These are phyloP conservation scores for Penicillium vulpinum DNA, from an alignment of 2,329 filamentous ascomycete species.

Conservation along the genomic window DNA sequence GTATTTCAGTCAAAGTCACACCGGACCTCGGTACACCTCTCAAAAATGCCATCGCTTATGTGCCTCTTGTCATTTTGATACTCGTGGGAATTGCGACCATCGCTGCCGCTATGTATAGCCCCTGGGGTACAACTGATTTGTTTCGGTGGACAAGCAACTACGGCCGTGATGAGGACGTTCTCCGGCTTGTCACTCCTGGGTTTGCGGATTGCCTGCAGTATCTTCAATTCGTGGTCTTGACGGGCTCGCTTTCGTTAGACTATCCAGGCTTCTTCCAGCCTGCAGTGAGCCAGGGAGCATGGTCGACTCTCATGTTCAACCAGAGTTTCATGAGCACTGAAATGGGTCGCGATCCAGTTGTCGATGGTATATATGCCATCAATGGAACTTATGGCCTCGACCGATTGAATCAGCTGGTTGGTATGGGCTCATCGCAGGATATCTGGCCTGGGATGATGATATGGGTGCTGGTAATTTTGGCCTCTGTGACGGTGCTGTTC, in stretches of 20 bases:
- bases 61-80: constrained; percentile 76
- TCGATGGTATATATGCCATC: constrained; percentile 84
- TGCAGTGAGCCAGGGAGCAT: constrained; percentile 79
- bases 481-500: constrained; percentile 64
- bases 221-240: constrained; percentile 87
- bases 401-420: constrained; percentile 74
- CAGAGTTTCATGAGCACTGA: constrained; percentile 76
- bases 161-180: constrained; percentile 85
- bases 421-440: constrained; percentile 73
- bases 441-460: constrained; percentile 94
- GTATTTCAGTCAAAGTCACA: constrained; percentile 78
- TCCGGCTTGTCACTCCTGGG: constrained; percentile 89
- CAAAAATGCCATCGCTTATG: constrained; percentile 67
- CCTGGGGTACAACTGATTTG: constrained; percentile 86
- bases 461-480: constrained; percentile 80
- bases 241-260: constrained; percentile 79
- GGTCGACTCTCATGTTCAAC: constrained; percentile 92
- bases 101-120: constrained; percentile 82
- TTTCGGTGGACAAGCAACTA: constrained; percentile 99
- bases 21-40: constrained; percentile 74
- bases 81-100: constrained; percentile 80
- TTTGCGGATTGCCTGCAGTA: constrained; percentile 97
- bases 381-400: constrained; percentile 79
- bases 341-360: constrained; percentile 64
- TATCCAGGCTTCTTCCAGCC: constrained; percentile 97